These are phyloP conservation scores for Musa beccarii DNA, from an alignment of 176 grass and related monocot genomes.

Conservation along the genomic window DNA sequence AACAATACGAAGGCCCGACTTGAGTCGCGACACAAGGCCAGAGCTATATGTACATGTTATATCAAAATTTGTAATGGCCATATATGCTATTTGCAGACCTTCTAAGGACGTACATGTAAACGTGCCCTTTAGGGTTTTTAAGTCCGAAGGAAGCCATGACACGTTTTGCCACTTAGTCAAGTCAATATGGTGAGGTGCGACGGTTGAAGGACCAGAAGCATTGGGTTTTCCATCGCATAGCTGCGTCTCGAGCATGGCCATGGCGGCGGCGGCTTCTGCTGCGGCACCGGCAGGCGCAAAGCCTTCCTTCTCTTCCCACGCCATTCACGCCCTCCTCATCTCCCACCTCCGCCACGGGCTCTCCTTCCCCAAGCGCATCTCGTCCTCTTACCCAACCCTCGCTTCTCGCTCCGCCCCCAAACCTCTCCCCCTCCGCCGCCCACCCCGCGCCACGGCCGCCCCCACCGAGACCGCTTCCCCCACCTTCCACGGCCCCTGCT, in stretches of 20 bases:
- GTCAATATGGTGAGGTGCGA: neutral
- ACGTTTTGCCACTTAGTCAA: neutral
- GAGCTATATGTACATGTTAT: too few relatives aligned
- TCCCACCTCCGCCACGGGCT: neutral
- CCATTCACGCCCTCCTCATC: neutral
- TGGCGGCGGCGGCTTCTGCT: conserved; percentile 3
- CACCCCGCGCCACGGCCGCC: neutral
- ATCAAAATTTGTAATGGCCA: too few relatives aligned
- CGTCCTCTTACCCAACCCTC: neutral
- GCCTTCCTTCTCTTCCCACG: neutral
- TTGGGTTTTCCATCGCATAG: conserved; percentile 11
- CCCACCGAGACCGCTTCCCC: conserved; percentile 20
- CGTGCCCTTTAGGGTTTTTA: too few relatives aligned
- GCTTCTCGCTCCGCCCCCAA: conserved; percentile 2
- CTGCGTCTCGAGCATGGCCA: neutral
- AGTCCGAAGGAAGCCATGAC: too few relatives aligned
- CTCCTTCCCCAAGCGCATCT: conserved; percentile 16
- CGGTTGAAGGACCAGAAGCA: neutral
- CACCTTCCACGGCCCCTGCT: conserved; percentile 73
- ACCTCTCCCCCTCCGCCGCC: conserved; percentile 15
- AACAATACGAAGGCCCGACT: too few relatives aligned
- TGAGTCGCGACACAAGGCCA: too few relatives aligned
- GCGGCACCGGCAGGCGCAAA: neutral
- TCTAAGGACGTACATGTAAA: too few relatives aligned
- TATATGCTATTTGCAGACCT: too few relatives aligned